Base-by-base conservation (phyloP, 164 flowering plant genomes). In the Saururus chinensis region DNA sequence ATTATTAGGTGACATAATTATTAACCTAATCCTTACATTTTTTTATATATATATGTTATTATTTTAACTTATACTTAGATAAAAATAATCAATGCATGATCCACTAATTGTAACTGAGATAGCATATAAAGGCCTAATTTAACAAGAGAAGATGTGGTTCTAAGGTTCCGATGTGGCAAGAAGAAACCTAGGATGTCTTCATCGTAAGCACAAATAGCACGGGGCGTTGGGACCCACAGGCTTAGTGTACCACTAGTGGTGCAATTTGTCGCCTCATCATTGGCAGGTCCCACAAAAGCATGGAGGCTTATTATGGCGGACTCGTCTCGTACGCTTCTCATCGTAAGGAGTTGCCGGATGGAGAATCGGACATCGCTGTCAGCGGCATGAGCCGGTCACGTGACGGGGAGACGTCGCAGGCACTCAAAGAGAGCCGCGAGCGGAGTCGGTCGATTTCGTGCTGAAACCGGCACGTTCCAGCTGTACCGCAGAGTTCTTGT, bases 361-460 rank as follows among this genome's bases (percentile, higher is more conserved):
- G 49, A 4, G 14, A 1, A 4, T 14, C 17, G 1, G 49, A 14
- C 17, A 10, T 42, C 14, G 49, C 14, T 10, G 12, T 10, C 16
- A 53, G 12, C 23, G 25, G 23, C 25, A 53, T 42, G 49, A 14
- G 49, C 49, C 14, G 49, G 49, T 30, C 49, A 42, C 8, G 49
- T 42, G 49, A 4, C 12, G 49, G 49, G 49, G 49, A 42, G 17
- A 10, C 49, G 49, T 42, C 17, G 49, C 49, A 10, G 14, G 17
- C 17, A 42, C 49, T 42, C 49, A 1, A 42, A 42, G 49, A 14
- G 14, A 56, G 41, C 71, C 60, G 74, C 82, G 63, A 17, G 57
- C 0, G 13, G 35, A 55, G 19, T 30, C 57, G 35, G 57, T 23
- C 17, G 4, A 23, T 55, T 22, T 26, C 57, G 57, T 55, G 24